phyloP scores from a whole-genome alignment of 495 filamentous ascomycete species.

The Xylaria longipes region DNA sequence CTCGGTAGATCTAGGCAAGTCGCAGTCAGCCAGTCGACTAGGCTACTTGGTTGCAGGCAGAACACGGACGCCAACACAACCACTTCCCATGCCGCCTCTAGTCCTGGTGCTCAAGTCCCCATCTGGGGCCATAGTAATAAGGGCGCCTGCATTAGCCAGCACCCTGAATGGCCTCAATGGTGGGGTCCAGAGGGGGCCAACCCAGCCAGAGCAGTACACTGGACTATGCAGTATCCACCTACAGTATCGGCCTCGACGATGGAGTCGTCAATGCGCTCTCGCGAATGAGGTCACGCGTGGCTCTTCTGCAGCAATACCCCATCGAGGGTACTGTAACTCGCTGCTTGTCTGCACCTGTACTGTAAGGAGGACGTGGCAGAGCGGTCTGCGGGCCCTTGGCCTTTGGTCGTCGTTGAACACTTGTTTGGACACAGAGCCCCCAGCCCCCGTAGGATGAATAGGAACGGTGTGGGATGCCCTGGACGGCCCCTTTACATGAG shows the following conservation, averaged over 20 bases:
- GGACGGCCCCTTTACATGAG: not conserved
- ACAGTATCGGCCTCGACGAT: conserved; percentile 6
- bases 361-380: conserved; percentile 14
- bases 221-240: conserved; percentile 3
- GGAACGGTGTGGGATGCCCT: not conserved
- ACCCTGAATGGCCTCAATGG: conserved; percentile 4
- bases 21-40: conserved; percentile 1
- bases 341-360: conserved; percentile 6
- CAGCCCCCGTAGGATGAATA: not conserved
- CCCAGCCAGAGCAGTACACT: not conserved
- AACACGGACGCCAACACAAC: conserved; percentile 15
- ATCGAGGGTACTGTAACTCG: conserved; percentile 2
- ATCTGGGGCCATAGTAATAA: not conserved
- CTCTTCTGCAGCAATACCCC: conserved; percentile 5
- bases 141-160: conserved; percentile 22
- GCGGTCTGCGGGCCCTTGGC: conserved; percentile 16
- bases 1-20: conserved; percentile 1
- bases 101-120: not conserved
- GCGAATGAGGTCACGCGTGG: conserved; percentile 19
- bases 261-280: conserved; percentile 15
- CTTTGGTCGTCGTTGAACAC: conserved; percentile 6
- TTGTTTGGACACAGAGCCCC: not conserved
- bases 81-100: not conserved
- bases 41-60: not conserved
- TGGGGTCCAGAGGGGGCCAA: not conserved